Percentiles rank a stretch among this genome's conserved stretches.
Evolutionary conservation across 768 basidiomycete genomes (phyloP).

Genomic region (Neoboletus brunneissimus): DNA sequence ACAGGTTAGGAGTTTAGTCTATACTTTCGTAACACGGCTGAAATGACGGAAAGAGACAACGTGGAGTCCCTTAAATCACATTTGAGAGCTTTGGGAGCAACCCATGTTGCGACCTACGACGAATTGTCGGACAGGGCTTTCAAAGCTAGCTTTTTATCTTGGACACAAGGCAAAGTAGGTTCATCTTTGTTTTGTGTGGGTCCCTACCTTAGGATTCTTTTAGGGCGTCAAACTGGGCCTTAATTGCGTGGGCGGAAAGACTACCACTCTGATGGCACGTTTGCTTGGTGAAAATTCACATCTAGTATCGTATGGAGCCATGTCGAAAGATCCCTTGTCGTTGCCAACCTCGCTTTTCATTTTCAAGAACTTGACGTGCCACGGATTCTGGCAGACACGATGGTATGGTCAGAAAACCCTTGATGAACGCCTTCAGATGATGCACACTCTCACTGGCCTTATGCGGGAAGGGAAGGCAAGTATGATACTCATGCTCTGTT

Average conservation of each 20-base stretch:
- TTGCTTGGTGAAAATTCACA: conserved; percentile 66
- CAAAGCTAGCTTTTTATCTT: conserved; percentile 53
- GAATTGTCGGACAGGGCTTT: conserved; percentile 60
- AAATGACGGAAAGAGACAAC: conserved; percentile 43
- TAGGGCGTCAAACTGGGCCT: conserved; percentile 47
- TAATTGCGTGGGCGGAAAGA: conserved; percentile 63
- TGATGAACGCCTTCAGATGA: conserved; percentile 49
- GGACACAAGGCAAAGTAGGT: conserved; percentile 60
- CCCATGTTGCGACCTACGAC: conserved; percentile 75
- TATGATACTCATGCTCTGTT: neutral
- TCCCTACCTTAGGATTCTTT: neutral
- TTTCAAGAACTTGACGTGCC: conserved; percentile 75
- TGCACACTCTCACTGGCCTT: conserved; percentile 50
- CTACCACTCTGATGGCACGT: conserved; percentile 67
- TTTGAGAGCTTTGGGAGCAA: conserved; percentile 64
- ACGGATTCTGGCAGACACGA: conserved; percentile 76
- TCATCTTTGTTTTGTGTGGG: conserved; percentile 10
- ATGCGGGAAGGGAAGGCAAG: conserved; percentile 54
- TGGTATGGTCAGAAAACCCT: conserved; percentile 58
- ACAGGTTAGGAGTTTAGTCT: conserved; percentile 44
- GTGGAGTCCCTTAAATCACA: conserved; percentile 47
- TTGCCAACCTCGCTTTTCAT: conserved; percentile 79
- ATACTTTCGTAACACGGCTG: neutral
- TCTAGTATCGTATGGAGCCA: conserved; percentile 85
- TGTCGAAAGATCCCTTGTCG: conserved; percentile 80